Evolutionary conservation across 805 yeast genomes (phyloP).

Genomic region (Candida mattraensis): DNA sequence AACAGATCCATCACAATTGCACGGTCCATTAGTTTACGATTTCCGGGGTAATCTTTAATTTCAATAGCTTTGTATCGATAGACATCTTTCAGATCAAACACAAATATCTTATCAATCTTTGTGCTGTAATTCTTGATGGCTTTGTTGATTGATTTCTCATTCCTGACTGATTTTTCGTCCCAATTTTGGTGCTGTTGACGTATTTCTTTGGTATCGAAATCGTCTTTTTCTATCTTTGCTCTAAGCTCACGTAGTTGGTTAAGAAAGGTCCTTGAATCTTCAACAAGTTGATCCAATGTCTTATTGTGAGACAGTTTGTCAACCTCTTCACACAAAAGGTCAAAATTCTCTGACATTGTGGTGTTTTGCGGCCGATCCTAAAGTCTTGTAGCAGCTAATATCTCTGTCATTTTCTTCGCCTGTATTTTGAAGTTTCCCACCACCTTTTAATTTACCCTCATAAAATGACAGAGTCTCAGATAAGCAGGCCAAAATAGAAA

Average conservation of each 20-base stretch:
- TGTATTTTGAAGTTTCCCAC: too few relatives aligned
- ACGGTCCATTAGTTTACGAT: slow-evolving; percentile 23
- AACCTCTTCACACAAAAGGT: slow-evolving; percentile 33
- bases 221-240: slow-evolving; percentile 18
- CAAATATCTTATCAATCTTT: slow-evolving; percentile 29
- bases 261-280: slow-evolving; percentile 31
- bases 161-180: slow-evolving; percentile 33
- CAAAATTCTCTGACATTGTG: slow-evolving; percentile 23
- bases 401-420: too few relatives aligned
- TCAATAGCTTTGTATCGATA: slow-evolving; percentile 27
- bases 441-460: too few relatives aligned
- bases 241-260: slow-evolving; percentile 25
- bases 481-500: too few relatives aligned
- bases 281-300: slow-evolving; percentile 31
- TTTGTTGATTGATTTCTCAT: slow-evolving; percentile 28
- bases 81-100: slow-evolving; percentile 24
- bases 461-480: too few relatives aligned
- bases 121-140: slow-evolving; percentile 28
- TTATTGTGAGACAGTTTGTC: slow-evolving; percentile 27
- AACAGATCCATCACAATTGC: slow-evolving; percentile 34
- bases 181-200: slow-evolving; percentile 15
- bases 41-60: slow-evolving; percentile 9
- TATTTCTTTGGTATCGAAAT: slow-evolving; percentile 15
- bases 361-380: too few relatives aligned
- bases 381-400: too few relatives aligned